A percentile compares a stretch with the other conserved stretches of the same genome.
These are phyloP conservation scores for Fusarium staphyleae DNA, from an alignment of 2,329 filamentous ascomycete genomes.

Conservation along the genomic window DNA sequence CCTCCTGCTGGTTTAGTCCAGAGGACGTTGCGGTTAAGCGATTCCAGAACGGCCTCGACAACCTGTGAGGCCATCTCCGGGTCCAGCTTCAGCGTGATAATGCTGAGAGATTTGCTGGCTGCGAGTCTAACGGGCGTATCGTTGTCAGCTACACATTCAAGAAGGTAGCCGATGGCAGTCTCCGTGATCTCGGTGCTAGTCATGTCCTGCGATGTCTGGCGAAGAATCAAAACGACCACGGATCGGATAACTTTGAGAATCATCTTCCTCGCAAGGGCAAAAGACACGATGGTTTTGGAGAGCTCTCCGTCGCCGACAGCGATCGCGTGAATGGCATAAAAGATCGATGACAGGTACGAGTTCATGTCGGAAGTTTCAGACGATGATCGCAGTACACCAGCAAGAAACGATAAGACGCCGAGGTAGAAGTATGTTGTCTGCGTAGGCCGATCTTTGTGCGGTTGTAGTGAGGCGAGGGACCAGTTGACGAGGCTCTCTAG, in stretches of 20 bases:
- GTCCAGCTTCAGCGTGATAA: constrained; percentile 82
- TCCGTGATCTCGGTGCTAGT: constrained; percentile 69
- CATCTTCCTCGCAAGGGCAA: constrained; percentile 81
- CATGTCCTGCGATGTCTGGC: constrained; percentile 54
- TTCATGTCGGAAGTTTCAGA: constrained; percentile 78
- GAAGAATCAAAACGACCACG: constrained; percentile 71
- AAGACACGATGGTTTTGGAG: constrained; percentile 66
- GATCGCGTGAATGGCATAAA: constrained; percentile 67
- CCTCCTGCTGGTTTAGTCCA: constrained; percentile 53
- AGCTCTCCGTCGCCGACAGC: constrained; percentile 57
- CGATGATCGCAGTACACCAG: constrained; percentile 73
- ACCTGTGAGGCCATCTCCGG: constrained; percentile 84
- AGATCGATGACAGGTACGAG: constrained; percentile 69
- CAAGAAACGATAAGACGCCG: constrained; percentile 80
- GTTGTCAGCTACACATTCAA: constrained; percentile 81
- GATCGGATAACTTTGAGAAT: constrained; percentile 86
- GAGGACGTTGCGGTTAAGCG: constrained; percentile 65
- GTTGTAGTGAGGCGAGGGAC: constrained; percentile 69
- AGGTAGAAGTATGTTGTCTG: constrained; percentile 76
- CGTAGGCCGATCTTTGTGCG: constrained; percentile 46
- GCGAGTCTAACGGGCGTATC: constrained; percentile 91
- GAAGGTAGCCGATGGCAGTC: constrained; percentile 79
- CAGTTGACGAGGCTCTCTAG: constrained; percentile 73
- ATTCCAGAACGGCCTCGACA: constrained; percentile 84
- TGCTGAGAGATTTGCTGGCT: constrained; percentile 89